Evolutionary conservation across 1,284 basidiomycete species (phyloP).

Genomic region (Trametes hirsuta): DNA sequence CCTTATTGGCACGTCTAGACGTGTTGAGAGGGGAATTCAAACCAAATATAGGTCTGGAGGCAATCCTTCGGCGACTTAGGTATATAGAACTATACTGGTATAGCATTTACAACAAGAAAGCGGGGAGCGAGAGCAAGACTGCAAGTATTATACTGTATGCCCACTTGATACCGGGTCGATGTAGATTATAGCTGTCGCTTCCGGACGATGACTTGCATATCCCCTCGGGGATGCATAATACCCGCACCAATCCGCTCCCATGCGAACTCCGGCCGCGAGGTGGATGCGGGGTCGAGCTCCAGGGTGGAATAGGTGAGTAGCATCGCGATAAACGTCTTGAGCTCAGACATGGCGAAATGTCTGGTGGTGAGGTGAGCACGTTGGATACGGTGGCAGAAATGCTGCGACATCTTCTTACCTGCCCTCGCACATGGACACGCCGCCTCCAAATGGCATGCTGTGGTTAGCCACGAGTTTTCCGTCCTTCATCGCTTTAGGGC

Average conservation of each 20-base stretch:
- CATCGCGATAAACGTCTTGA: constrained; percentile 19
- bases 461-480: constrained; percentile 28
- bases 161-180: neutral
- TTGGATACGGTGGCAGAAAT: neutral
- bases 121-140: too few relatives aligned
- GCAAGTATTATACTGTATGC: too few relatives aligned
- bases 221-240: constrained; percentile 21
- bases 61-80: too few relatives aligned
- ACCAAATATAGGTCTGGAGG: too few relatives aligned
- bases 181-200: constrained; percentile 10
- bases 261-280: constrained; percentile 11
- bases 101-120: too few relatives aligned
- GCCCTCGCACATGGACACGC: constrained; percentile 31
- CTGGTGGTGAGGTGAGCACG: neutral
- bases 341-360: constrained; percentile 25
- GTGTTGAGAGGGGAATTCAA: neutral
- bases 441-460: constrained; percentile 30
- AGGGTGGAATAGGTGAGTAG: constrained; percentile 18
- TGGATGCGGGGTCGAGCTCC: constrained; percentile 17
- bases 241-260: constrained; percentile 21
- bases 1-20: neutral
- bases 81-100: too few relatives aligned
- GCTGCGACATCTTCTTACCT: constrained; percentile 10
- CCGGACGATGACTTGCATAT: constrained; percentile 20
- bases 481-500: constrained; percentile 21